Conservation (phyloP, 225 moss, liverwort and hornwort species). For the Straminergon stramineum region DNA sequence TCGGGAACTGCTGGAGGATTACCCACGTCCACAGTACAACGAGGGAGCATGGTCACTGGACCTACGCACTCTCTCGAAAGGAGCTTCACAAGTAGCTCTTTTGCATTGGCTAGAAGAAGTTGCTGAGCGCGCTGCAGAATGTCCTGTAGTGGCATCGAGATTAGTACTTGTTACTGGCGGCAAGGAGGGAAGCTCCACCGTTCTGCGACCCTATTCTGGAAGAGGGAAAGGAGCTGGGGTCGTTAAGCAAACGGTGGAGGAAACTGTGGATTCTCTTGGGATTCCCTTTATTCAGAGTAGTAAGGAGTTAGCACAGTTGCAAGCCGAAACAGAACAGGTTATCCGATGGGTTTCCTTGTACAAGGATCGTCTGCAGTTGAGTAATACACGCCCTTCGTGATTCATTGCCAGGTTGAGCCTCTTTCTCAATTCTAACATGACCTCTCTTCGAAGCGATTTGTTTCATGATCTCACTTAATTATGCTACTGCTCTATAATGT, state of each 20-base stretch:
- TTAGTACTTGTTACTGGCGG: constrained; percentile 35
- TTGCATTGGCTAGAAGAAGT: constrained; percentile 71
- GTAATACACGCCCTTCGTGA: constrained; percentile 5
- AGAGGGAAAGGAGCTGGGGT: constrained; percentile 46
- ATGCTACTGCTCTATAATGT: neutral
- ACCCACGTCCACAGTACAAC: constrained; percentile 52
- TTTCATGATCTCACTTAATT: neutral
- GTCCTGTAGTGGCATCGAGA: constrained; percentile 30
- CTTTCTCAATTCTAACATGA: neutral
- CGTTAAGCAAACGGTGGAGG: constrained; percentile 52
- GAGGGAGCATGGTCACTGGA: constrained; percentile 59
- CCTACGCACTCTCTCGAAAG: constrained; percentile 68
- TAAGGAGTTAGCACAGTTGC: constrained; percentile 34
- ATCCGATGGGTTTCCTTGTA: constrained; percentile 66
- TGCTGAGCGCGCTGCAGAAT: constrained; percentile 31
- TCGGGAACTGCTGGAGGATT: constrained; percentile 59
- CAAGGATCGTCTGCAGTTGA: constrained; percentile 35
- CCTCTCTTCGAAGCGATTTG: neutral
- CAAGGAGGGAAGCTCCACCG: neutral
- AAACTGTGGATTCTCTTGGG: constrained; percentile 48
- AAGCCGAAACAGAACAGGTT: constrained; percentile 65
- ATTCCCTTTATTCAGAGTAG: constrained; percentile 40
- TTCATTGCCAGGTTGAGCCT: neutral
- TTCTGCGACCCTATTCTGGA: constrained; percentile 21
- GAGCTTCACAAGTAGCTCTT: constrained; percentile 74